Evolutionary conservation across 2,329 filamentous ascomycete species (phyloP).

Genomic region (Aspergillus sp.): DNA sequence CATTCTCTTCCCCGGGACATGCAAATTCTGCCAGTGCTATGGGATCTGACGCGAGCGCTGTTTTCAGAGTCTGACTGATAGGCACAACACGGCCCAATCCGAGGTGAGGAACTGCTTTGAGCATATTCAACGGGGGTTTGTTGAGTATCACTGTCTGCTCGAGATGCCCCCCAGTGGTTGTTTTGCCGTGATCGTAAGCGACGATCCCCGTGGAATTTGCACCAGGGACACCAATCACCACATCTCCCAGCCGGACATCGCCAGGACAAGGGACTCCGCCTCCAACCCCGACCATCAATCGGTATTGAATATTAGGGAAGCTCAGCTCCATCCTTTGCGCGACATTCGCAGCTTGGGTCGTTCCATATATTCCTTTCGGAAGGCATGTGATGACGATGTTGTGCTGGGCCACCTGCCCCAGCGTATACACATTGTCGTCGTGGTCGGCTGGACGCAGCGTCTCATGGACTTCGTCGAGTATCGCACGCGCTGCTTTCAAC

Average conservation of each 20-base stretch:
- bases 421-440: background rate
- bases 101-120: background rate
- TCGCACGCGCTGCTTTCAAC: background rate
- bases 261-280: slow-evolving; percentile 19
- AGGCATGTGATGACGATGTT: slow-evolving; percentile 1
- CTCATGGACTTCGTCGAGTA: background rate
- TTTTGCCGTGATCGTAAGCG: slow-evolving; percentile 1
- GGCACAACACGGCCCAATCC: background rate
- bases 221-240: background rate
- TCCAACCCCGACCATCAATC: slow-evolving; percentile 24
- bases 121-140: background rate
- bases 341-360: background rate
- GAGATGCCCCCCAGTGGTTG: background rate
- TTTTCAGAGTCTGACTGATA: background rate
- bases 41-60: too few relatives aligned
- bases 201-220: background rate
- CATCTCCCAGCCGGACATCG: background rate
- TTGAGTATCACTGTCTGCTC: background rate
- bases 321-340: slow-evolving; percentile 9
- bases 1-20: background rate
- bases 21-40: background rate
- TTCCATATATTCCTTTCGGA: background rate
- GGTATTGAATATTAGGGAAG: slow-evolving; percentile 20
- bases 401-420: background rate
- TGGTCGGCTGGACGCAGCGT: background rate